Percentiles rank a stretch among this genome's conserved stretches.
Evolutionary conservation across 345 rosid genomes (phyloP).

Genomic region (Aethionema arabicum): DNA sequence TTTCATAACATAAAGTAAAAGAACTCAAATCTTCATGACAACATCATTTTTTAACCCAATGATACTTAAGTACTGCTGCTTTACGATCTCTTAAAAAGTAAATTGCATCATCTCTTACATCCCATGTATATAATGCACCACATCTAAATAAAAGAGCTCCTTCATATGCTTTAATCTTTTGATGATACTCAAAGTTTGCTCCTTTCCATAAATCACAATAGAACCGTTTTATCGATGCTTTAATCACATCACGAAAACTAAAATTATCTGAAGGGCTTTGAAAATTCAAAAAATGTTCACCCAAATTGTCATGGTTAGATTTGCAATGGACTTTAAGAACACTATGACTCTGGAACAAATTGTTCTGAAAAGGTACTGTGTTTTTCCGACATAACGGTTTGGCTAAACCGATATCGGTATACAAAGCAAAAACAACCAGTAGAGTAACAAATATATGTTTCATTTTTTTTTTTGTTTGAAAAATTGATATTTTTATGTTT

Average conservation of each 20-base stretch:
- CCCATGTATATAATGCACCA: no score
- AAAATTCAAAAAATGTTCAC: conserved; percentile 6
- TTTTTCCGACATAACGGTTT: no score
- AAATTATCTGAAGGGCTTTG: conserved; percentile 9
- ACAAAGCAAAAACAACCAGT: no score
- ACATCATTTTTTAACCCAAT: not conserved
- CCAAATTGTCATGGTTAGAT: not conserved
- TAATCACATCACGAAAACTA: conserved; percentile 17
- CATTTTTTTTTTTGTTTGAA: no score
- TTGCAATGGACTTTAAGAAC: no score
- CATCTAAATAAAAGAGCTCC: not conserved
- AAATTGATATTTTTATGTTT: no score
- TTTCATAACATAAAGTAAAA: no score
- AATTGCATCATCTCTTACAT: not conserved
- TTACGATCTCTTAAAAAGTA: conserved; percentile 2
- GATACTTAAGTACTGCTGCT: not conserved
- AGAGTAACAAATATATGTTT: no score
- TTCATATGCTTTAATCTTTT: not conserved
- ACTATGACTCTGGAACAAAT: no score
- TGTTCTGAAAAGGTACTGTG: no score
- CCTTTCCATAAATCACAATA: conserved; percentile 1
- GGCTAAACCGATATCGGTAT: no score
- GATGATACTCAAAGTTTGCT: not conserved
- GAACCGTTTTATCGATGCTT: not conserved
- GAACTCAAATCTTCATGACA: not conserved